These are phyloP conservation scores for Xylariaceae sp. DNA, from an alignment of 2,329 filamentous ascomycete species.

Conservation along the genomic window DNA sequence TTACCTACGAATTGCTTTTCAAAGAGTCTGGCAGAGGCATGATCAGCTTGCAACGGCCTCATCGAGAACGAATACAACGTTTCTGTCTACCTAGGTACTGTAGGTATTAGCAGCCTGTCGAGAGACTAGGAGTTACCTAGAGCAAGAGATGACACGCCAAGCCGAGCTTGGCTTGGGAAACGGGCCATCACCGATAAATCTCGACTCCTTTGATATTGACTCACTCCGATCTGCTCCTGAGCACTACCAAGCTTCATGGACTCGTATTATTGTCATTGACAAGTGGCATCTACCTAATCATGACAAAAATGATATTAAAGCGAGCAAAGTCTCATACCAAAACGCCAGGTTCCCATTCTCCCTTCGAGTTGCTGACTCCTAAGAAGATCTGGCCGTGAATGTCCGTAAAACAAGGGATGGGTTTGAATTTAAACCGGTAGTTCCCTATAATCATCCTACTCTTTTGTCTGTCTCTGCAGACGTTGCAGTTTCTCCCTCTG, in stretches of 20 bases:
- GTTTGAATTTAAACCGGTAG: neutral
- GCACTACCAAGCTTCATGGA: slow-evolving; percentile 6
- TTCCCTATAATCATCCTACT: slow-evolving; percentile 31
- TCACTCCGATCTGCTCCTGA: neutral
- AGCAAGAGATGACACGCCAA: too few relatives aligned
- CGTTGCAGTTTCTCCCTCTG: slow-evolving; percentile 51
- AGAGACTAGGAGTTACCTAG: too few relatives aligned
- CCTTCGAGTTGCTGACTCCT: slow-evolving; percentile 27
- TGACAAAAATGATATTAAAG: slow-evolving; percentile 5
- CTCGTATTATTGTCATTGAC: slow-evolving; percentile 12
- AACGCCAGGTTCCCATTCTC: slow-evolving; percentile 29
- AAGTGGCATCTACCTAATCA: slow-evolving; percentile 20
- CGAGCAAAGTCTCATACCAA: slow-evolving; percentile 15
- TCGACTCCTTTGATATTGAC: neutral
- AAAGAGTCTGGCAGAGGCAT: too few relatives aligned
- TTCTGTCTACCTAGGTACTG: too few relatives aligned
- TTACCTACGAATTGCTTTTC: too few relatives aligned
- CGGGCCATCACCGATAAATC: too few relatives aligned
- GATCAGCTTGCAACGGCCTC: too few relatives aligned
- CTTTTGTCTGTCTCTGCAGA: slow-evolving; percentile 51
- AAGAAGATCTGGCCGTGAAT: neutral
- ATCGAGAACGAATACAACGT: too few relatives aligned
- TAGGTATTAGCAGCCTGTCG: too few relatives aligned
- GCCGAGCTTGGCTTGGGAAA: too few relatives aligned
- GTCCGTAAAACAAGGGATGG: neutral